Evolutionary conservation across 2,329 filamentous ascomycete genomes (phyloP).

Genomic region (Biscogniauxia mediterranea): DNA sequence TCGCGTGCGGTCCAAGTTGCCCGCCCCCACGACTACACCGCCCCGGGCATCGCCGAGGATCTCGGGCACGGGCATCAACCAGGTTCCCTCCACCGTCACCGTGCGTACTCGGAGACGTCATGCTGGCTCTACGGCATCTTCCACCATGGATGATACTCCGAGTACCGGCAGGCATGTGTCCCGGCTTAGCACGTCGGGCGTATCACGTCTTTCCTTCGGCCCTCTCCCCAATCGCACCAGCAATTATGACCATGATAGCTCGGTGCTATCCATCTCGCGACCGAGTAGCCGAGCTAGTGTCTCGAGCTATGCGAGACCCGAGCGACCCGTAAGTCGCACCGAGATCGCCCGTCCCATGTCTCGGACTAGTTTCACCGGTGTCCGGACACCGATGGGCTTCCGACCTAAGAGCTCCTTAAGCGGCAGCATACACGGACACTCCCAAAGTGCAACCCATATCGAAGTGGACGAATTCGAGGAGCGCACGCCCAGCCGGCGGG

Average conservation of each 20-base stretch:
- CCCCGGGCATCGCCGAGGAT: conserved; percentile 75
- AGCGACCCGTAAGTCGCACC: conserved; percentile 52
- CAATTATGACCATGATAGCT: conserved; percentile 43
- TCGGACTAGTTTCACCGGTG: conserved; percentile 58
- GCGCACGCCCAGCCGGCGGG: conserved; percentile 54
- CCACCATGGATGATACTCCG: conserved; percentile 49
- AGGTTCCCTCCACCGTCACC: conserved; percentile 57
- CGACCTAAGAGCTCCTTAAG: conserved; percentile 71
- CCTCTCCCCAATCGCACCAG: conserved; percentile 53
- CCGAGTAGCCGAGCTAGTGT: conserved; percentile 72
- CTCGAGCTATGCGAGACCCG: conserved; percentile 41
- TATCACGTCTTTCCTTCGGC: conserved; percentile 63
- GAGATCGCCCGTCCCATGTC: conserved; percentile 64
- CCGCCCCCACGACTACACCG: conserved; percentile 74
- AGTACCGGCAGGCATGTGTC: conserved; percentile 50
- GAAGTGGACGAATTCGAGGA: conserved; percentile 53
- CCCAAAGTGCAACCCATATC: conserved; percentile 55
- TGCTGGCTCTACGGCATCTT: conserved; percentile 54
- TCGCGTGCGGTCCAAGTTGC: conserved; percentile 87
- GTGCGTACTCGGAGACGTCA: conserved; percentile 70
- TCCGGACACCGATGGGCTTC: conserved; percentile 62
- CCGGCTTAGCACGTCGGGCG: conserved; percentile 60
- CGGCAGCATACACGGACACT: conserved; percentile 59
- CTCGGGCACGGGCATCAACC: conserved; percentile 38
- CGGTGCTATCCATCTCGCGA: conserved; percentile 52